Base-by-base conservation (phyloP, 1,139 yeast species). In the Debaryomycetaceae sp. region DNA sequence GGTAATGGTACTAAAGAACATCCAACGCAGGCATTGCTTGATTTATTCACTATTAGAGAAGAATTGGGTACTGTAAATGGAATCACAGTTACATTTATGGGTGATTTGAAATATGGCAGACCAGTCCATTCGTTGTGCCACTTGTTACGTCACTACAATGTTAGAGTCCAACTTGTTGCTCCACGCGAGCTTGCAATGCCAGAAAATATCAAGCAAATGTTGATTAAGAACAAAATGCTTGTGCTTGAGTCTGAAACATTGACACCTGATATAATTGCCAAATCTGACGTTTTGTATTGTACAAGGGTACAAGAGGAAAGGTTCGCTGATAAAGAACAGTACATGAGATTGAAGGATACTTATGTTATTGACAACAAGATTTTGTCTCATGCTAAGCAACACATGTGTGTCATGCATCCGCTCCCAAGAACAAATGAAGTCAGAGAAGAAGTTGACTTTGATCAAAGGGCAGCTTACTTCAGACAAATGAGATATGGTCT, bases 401-500 rank as follows among this genome's bases (percentile, higher is more conserved):
- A 92, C 70, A 92, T 92, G 98, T 89, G 96, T 67, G 86, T 94
- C 48, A 85, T 94, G 95, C 99, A 94, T 65, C 99, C 99, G 64
- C 79, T 94, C 57, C 99, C 99, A 63, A 87, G 99, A 70, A 89
- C 88, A 51, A 85, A 81, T 56, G 99, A 94, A 72, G 91, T 94
- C 54, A 85, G 87, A 59, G 98, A 89, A 70, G 98, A 94, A 72
- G 98, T 94, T 56, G 99, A 94, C 67, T 92, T 91, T 59, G 99
- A 94, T 67, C 97, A 91, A 67, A 86, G 98, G 67, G 98, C 98
- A 50, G 98, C 98, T 46, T 92, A 92, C 74, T 92, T 92, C 76
- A 87, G 98, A 80, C 98, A 91, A 75, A 92, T 92, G 98, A 85
- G 94, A 68, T 92, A 92, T 61, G 99, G 99, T 46, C 77, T 94